Base-by-base conservation (phyloP, 176 grass and related monocot genomes). In the Echinochloa phyllopogon region DNA sequence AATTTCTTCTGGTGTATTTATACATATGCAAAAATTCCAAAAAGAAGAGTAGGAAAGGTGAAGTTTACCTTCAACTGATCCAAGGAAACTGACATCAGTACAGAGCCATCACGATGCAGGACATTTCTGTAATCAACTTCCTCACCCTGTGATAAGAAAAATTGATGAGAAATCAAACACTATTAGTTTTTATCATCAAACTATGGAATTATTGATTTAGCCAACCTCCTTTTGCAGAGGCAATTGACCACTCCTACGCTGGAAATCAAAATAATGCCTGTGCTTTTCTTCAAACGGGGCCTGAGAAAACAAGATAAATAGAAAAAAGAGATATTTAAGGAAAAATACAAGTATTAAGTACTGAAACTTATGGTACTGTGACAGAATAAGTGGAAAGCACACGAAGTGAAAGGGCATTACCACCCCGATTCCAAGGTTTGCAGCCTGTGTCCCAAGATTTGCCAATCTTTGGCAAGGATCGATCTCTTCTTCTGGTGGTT, bases 41-140 rank as follows among this genome's bases (percentile, higher is more conserved):
- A 75, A 48, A 44, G 65, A 78, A 38, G 39, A 41, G 24, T 33
- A 63, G 13, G 38, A 74, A 56, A 52, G 38, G 33, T 74, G 49
- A 39, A 56, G 63, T 8, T 62, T 94, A 94, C 96, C 92, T 96
- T 96, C 60, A 96, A 70, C 70, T 94, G 89, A 81, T 99, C 90
- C 81, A 99, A 87, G 45, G 97, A 86, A 69, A 94, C 97, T 89
- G 97, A 91, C 97, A 99, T 92, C 61, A 99, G 86, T 72, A 99
- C 96, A 88, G 94, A 99, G 24, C 96, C 96, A 89, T 99, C 96
- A 79, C 96, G 96, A 89, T 99, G 96, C 82, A 99, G 78, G 41
- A 91, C 96, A 25, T 94, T 94, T 89, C 93, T 94, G 89, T 99
- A 99, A 78, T 99, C 96, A 47, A 99, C 91, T 75, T 89, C 88